Base-by-base conservation (phyloP, 2,329 filamentous ascomycete genomes). In the Trichothecium roseum region DNA sequence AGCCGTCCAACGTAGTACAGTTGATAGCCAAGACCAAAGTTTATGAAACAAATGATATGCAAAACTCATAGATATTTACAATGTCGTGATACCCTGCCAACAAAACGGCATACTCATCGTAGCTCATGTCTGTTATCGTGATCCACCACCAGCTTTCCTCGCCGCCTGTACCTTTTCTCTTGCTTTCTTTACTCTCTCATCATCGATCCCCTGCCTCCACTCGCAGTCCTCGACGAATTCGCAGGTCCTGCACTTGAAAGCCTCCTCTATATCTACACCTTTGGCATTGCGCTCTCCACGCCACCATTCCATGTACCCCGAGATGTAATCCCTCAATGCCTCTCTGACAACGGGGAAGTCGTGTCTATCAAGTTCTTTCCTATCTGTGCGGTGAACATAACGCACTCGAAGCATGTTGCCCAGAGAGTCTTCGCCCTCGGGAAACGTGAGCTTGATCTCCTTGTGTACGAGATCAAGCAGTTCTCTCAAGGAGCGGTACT, bases 181-280 rank as follows among this genome's bases (percentile, higher is more conserved):
- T 31, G 50, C 51, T 16, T 37, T 48, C 17, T 34, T 43, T 2
- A 59, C 37, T 5, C 45, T 42, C 50, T 82, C 75, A 40, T 75
- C 68, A 37, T 88, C 75, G 56, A 83, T 80, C 9, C 67, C 66
- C 46, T 71, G 66, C 27, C 88, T 68, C 89, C 89, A 96, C 10
- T 72, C 69, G 54, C 89, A 96, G 2, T 64, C 68, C 3, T 84
- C 78, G 0, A 70, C 74, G 55, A 95, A 95, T 45, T 94, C 86
- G 51, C 89, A 96, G 17, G 69, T 75, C 15, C 76, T 64, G 53
- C 89, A 96, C 55, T 95, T 96, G 59, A 81, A 94, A 0, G 85
- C 84, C 46, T 95, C 88, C 49, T 88, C 80, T 6, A 93, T 70
- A 6, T 74, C 68, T 3, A 95, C 88, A 0, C 89, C 89, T 7